Percentiles rank a stretch among this genome's conserved stretches.
phyloP scores from a whole-genome alignment of 352 stramenopile species.

The Pythium scleroteichum region DNA sequence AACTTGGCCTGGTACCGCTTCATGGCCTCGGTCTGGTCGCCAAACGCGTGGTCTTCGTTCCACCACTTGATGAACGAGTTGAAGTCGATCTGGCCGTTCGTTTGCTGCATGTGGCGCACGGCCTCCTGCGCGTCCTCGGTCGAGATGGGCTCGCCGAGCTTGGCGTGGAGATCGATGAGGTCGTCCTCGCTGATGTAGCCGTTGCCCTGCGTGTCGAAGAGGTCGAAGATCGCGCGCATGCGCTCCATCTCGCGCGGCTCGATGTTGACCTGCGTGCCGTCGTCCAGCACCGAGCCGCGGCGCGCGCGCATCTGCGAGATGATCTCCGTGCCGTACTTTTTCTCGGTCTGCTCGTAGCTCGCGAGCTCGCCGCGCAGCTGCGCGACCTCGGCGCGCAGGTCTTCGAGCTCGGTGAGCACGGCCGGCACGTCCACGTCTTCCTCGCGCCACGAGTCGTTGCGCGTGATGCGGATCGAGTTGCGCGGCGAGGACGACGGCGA shows the following conservation, averaged over 20 bases:
- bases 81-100: constrained; percentile 73
- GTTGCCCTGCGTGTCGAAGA: constrained; percentile 82
- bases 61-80: constrained; percentile 90
- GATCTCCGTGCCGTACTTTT: constrained; percentile 65
- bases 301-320: constrained; percentile 50
- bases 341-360: constrained; percentile 79
- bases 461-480: constrained; percentile 38
- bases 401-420: constrained; percentile 70
- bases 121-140: constrained; percentile 71
- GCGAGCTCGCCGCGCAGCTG: constrained; percentile 72
- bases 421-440: constrained; percentile 69
- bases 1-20: constrained; percentile 86
- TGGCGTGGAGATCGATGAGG: constrained; percentile 76
- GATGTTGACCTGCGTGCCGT: constrained; percentile 78
- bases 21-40: constrained; percentile 78
- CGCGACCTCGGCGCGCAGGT: constrained; percentile 70
- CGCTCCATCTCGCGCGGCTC: constrained; percentile 83
- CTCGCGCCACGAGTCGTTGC: constrained; percentile 78
- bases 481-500: constrained; percentile 65
- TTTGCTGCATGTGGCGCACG: constrained; percentile 69
- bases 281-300: constrained; percentile 71
- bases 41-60: constrained; percentile 77
- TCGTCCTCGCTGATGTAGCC: constrained; percentile 80
- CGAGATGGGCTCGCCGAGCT: constrained; percentile 82
- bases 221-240: constrained; percentile 83